Evolutionary conservation across 2,329 filamentous ascomycete species (phyloP), one percentile per base, ranked within the genome.

Genomic region (Fusarium veterinarium): DNA sequence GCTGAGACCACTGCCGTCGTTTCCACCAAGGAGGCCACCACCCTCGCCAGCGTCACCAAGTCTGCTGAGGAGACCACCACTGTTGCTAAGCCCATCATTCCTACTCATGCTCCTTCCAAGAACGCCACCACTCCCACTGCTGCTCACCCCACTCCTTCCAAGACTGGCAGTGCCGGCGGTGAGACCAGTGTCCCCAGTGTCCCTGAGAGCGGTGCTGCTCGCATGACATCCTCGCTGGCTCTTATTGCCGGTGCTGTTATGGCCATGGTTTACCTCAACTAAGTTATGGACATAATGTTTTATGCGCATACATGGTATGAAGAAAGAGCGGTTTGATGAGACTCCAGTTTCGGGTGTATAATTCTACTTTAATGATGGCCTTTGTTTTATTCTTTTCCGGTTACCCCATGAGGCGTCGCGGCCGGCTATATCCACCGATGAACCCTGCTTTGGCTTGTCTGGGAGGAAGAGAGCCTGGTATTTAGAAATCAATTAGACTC

Each of bases 241-340:
- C 77, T 82, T 30, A 72, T 81, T 65, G 79, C 77, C 23, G 81
- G 78, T 71, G 81, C 76, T 60, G 74, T 79, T 61, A 78, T 79
- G 56, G 81, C 78, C 71, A 71, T 82, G 64, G 80, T 76, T 62
- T 80, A 77, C 75, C 69, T 83, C 44, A 76, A 77, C 72, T 81
- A 79, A 77, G 64, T 67, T 69, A 64, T 56, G 60, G 67, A 56
- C 60, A 76, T 69, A 56, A 74, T 67, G 61, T 64, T 63, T 65
- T 45, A 72, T 64, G 67, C 45, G 65, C 52, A 60, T 59, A 57
- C 51, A 67, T 31, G 64, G 60, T 52, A 69, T 56, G 42, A 60
- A 70, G 53, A 73, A 64, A 65, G 71, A 67, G 71, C 65, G 72
- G 64, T 64, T 77, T 76, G 67, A 75, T 65, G 75, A 76, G 68